Conservation (phyloP, 192 early-diverging fungal species). For the Rhizophlyctis rosea region DNA sequence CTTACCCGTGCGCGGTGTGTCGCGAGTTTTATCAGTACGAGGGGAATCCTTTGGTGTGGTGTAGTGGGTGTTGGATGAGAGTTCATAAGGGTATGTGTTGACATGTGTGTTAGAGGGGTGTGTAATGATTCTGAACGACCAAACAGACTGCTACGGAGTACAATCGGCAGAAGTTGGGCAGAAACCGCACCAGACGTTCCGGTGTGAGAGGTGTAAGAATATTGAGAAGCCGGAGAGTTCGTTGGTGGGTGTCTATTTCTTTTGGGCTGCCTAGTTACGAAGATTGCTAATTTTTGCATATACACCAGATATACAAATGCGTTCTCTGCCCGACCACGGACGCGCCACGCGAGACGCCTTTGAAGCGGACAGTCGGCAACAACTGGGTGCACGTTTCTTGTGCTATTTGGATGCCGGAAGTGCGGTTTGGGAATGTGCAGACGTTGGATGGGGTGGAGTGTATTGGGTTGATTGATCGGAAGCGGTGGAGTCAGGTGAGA, state of each 20-base stretch:
- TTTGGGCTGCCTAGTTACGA: too few species aligned
- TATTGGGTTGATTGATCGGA: constrained; percentile 36
- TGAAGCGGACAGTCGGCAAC: constrained; percentile 38
- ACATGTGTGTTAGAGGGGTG: constrained; percentile 4
- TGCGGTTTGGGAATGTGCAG: constrained; percentile 28
- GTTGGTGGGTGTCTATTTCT: constrained; percentile 18
- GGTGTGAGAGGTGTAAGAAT: constrained; percentile 30
- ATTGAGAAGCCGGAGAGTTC: constrained; percentile 25
- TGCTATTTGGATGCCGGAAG: constrained; percentile 40
- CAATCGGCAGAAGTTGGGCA: too few species aligned
- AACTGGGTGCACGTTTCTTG: constrained; percentile 44
- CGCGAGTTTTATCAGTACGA: constrained; percentile 10
- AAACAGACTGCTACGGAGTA: constrained; percentile 34
- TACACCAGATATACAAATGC: constrained; percentile 31
- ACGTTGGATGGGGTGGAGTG: constrained; percentile 33
- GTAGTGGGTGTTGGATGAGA: constrained; percentile 14
- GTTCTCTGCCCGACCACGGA: constrained; percentile 31
- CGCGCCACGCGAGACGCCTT: constrained; percentile 13
- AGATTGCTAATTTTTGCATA: background rate
- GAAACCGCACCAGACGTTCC: constrained; percentile 4
- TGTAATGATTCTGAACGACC: constrained; percentile 16
- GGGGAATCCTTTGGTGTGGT: constrained; percentile 10
- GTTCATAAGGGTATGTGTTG: constrained; percentile 25
- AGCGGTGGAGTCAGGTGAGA: constrained; percentile 32
- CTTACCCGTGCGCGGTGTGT: constrained; percentile 24